phyloP scores from a whole-genome alignment of 2,329 filamentous ascomycete genomes.

The Trichophyton schoenleinii region DNA sequence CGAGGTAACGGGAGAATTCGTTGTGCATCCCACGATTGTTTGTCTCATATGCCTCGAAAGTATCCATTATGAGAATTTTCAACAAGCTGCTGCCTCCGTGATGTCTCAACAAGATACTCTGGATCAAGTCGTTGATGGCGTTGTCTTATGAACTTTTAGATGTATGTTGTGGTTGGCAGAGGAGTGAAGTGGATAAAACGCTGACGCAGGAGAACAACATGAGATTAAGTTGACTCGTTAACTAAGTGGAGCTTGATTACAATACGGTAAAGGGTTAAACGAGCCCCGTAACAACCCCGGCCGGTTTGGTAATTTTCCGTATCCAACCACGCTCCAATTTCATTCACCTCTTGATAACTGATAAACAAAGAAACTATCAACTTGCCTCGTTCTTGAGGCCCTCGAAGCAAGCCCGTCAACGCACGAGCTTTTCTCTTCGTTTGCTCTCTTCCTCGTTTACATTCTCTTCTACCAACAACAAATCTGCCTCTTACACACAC shows the following conservation, averaged over 20 bases:
- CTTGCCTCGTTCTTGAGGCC: neutral
- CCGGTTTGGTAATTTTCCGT: neutral
- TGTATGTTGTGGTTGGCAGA: neutral
- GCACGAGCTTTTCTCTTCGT: neutral
- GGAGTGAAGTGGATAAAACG: too few species aligned
- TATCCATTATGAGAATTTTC: neutral
- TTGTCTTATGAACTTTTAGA: neutral
- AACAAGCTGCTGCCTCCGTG: neutral
- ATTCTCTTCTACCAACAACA: neutral
- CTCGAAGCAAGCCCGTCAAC: neutral
- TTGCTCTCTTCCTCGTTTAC: neutral
- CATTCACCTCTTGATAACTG: neutral
- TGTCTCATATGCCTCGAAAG: neutral
- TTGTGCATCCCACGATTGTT: neutral
- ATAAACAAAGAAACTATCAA: constrained; percentile 3
- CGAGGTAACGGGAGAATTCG: neutral
- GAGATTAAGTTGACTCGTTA: too few species aligned
- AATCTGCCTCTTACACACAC: neutral
- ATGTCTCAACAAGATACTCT: neutral
- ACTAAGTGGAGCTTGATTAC: neutral
- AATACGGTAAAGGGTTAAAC: neutral
- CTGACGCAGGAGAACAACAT: too few species aligned
- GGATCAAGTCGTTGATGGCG: neutral
- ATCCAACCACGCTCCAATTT: neutral
- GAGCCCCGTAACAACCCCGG: neutral